Percentiles rank a stretch among this genome's conserved stretches.
phyloP scores from a whole-genome alignment of 1,284 basidiomycete species.

The Moniliella sp. region DNA sequence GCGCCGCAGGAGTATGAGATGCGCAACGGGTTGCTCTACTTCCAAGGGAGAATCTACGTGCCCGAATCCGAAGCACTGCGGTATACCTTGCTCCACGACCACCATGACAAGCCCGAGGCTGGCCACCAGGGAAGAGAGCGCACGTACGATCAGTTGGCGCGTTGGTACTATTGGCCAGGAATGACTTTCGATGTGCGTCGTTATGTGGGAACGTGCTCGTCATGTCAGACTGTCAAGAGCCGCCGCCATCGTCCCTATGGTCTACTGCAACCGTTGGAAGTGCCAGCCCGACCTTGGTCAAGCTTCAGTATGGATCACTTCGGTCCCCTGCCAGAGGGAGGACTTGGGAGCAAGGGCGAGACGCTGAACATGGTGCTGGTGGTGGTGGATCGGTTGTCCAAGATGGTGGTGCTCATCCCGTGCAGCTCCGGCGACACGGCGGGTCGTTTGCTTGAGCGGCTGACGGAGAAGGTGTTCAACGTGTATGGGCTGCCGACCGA shows the following conservation, averaged over 20 bases:
- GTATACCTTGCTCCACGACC: not conserved
- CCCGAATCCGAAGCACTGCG: slow-evolving; percentile 2
- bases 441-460: slow-evolving; percentile 10
- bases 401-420: slow-evolving; percentile 40
- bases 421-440: slow-evolving; percentile 35
- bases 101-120: slow-evolving; percentile 1
- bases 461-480: slow-evolving; percentile 22
- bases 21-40: slow-evolving; percentile 1
- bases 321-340: no score
- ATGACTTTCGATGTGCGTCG: slow-evolving; percentile 25
- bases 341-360: no score
- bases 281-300: slow-evolving; percentile 34
- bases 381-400: slow-evolving; percentile 35
- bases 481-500: slow-evolving; percentile 30
- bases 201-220: no score
- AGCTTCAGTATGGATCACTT: slow-evolving; percentile 39
- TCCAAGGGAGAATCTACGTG: not conserved
- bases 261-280: slow-evolving; percentile 35
- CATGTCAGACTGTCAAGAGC: no score
- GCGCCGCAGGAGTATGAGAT: no score
- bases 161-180: slow-evolving; percentile 34
- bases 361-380: slow-evolving; percentile 10
- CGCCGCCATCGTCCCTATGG: no score
- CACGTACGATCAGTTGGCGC: slow-evolving; percentile 6
- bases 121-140: slow-evolving; percentile 1